Base-by-base conservation (phyloP, 495 filamentous ascomycete species). In the Usnea hakonensis region DNA sequence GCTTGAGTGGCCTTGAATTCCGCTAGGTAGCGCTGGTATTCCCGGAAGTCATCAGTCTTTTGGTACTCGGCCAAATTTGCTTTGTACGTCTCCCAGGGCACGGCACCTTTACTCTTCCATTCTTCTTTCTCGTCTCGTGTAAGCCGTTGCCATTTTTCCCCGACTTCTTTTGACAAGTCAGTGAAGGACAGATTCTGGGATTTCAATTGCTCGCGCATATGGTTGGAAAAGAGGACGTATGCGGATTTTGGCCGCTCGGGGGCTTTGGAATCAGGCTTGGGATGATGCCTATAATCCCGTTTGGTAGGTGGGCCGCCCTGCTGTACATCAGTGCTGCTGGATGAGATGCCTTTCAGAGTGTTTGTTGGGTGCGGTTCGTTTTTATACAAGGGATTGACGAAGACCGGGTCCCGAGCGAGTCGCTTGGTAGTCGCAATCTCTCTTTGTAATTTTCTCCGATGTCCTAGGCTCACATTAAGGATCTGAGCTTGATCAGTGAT, bases 401-500 rank as follows among this genome's bases (percentile, higher is more conserved):
- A 48, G 13, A 58, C 50, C 21, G 53, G 43, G 26, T 26, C 37
- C 16, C 48, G 57, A 40, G 46, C 53, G 10, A 57, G 46, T 26
- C 55, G 30, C 52, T 58, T 56, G 32, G 62, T 56, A 32, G 63
- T 63, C 5, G 63, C 66, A 57, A 69, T 68, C 53, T 69, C 66
- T 44, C 58, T 58, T 58, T 69, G 68, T 58, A 69, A 48, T 37
- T 63, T 69, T 50, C 68, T 60, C 30, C 68, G 52, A 61, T 69
- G 68, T 10, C 66, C 68, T 9, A 67, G n/a, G 44, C 50, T 52
- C 16, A 67, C 56, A 23, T 73, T 60, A 14, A 64, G 50, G n/a
- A 40, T 64, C 57, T 64, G 17, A n/a, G 13, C n/a, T 35, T 19
- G 11, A 8, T 62, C 43, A 62, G 60, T 50, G 5, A 32, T 44